Evolutionary conservation across 2,329 filamentous ascomycete species (phyloP).

Genomic region (Trichoderma polysporum): DNA sequence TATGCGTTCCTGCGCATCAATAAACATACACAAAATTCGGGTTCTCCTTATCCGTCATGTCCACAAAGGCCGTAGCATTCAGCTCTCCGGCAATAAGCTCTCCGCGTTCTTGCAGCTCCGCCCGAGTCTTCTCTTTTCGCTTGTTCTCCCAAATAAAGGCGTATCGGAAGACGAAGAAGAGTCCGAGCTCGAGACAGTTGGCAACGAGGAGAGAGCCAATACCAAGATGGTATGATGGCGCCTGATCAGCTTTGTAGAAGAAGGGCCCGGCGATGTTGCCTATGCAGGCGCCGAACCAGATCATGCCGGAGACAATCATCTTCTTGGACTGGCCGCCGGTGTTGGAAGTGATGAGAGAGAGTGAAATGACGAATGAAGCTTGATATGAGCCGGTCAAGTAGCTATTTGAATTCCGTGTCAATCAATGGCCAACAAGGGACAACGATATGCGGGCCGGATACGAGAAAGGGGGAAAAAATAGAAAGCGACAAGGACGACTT

Average conservation of each 20-base stretch:
- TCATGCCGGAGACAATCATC: slow-evolving; percentile 60
- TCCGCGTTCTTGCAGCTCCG: slow-evolving; percentile 31
- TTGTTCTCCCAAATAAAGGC: slow-evolving; percentile 42
- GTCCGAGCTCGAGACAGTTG: slow-evolving; percentile 39
- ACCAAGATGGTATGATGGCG: slow-evolving; percentile 41
- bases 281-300: slow-evolving; percentile 59
- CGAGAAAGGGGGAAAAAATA: not conserved
- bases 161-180: slow-evolving; percentile 41
- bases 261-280: slow-evolving; percentile 64
- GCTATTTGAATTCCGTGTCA: slow-evolving; percentile 19
- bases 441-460: not conserved
- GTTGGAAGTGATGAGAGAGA: slow-evolving; percentile 51
- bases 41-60: slow-evolving; percentile 46
- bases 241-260: slow-evolving; percentile 58
- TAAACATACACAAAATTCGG: slow-evolving; percentile 44
- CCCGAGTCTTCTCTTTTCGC: slow-evolving; percentile 37
- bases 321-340: slow-evolving; percentile 61
- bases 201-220: slow-evolving; percentile 44
- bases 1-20: slow-evolving; percentile 22
- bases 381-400: slow-evolving; percentile 41
- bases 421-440: not conserved
- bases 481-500: slow-evolving; percentile 21
- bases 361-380: slow-evolving; percentile 40
- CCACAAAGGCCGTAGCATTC: slow-evolving; percentile 42
- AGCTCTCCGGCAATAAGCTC: slow-evolving; percentile 30